Evolutionary conservation across 2,329 filamentous ascomycete species (phyloP), one percentile per base, ranked within the genome.

Genomic region (Microdochium trichocladiopsis): DNA sequence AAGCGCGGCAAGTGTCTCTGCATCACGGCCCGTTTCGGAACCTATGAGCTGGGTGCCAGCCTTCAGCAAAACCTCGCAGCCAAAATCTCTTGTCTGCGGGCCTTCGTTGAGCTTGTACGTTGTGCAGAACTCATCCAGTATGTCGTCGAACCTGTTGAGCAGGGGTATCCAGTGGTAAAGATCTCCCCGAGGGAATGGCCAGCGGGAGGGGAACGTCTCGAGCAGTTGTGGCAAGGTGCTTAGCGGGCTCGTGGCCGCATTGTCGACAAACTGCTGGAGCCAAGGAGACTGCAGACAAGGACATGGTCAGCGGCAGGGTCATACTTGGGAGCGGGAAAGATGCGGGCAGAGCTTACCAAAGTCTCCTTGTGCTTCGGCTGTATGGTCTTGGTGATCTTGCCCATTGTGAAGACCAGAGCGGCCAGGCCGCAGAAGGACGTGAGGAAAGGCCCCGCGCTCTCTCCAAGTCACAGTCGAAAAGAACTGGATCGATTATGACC

Each of bases 131-230:
- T 83, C 76, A 61, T 95, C 90, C 41, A 99, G 75, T 57, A 97
- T 84, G 63, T 82, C 83, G 70, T 99, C 94, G 69, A 99, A 97
- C 53, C 91, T 86, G 69, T 99, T 95, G 55, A 99, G 74, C 23
- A 96, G 80, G 25, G 89, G 86, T 59, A 99, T 96, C 95, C 95
- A 99, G 76, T 99, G 93, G 67, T 97, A 97, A 25, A 97, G 76
- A 68, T 99, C 94, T 55, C 94, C 95, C 67, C 93, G 84, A 37
- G 93, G 93, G 64, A 97, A 95, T 2, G 92, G 91, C 94, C 94
- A 99, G 79, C 86, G 79, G 58, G 86, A 85, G 53, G 93, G 91
- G 66, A 97, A 97, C 52, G 80, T 82, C 61, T 79, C 78, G 58
- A 99, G 86, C 59, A 87, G 82, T 61, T 82, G 74, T 60, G 90